A percentile compares a stretch with the other conserved stretches of the same genome.
These are phyloP conservation scores for Flaveria linearis DNA, from an alignment of 129 eudicot species.

Conservation along the genomic window DNA sequence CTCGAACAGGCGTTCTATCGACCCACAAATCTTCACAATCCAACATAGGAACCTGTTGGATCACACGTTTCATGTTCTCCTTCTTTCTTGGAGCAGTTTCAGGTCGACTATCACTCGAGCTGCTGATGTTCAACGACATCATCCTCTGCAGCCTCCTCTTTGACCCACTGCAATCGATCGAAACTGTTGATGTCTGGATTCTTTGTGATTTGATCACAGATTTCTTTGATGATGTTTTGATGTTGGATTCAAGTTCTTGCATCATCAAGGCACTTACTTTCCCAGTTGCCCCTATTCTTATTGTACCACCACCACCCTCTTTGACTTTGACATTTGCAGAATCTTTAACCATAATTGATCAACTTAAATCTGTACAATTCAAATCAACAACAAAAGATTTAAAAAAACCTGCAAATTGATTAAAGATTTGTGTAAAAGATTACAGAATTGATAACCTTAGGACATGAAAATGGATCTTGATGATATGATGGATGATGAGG, in stretches of 20 bases:
- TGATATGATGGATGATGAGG: slow-evolving; percentile 20
- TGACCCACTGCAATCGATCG: slow-evolving; percentile 34
- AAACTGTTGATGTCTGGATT: slow-evolving; percentile 31
- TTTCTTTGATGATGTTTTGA: slow-evolving; percentile 25
- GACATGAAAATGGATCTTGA: slow-evolving; percentile 24
- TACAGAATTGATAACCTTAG: background rate
- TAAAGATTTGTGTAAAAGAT: background rate
- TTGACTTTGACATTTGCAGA: slow-evolving; percentile 38
- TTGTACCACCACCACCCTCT: slow-evolving; percentile 34
- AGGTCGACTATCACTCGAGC: background rate
- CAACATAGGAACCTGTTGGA: slow-evolving; percentile 40
- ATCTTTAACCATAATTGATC: slow-evolving; percentile 19
- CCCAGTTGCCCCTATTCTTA: slow-evolving; percentile 47
- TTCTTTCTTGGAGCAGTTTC: slow-evolving; percentile 24
- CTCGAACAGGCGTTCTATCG: slow-evolving; percentile 39
- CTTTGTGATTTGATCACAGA: slow-evolving; percentile 5
- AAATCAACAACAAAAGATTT: background rate
- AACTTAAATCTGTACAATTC: background rate
- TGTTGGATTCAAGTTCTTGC: slow-evolving; percentile 40
- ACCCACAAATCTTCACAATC: slow-evolving; percentile 38
- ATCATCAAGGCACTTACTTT: slow-evolving; percentile 49
- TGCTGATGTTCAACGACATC: slow-evolving; percentile 26
- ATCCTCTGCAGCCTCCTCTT: slow-evolving; percentile 27
- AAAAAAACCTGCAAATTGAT: slow-evolving; percentile 4
- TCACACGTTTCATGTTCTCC: slow-evolving; percentile 12